These are phyloP conservation scores for Penicillium paradoxum DNA, from an alignment of 495 filamentous ascomycete genomes.

Conservation along the genomic window DNA sequence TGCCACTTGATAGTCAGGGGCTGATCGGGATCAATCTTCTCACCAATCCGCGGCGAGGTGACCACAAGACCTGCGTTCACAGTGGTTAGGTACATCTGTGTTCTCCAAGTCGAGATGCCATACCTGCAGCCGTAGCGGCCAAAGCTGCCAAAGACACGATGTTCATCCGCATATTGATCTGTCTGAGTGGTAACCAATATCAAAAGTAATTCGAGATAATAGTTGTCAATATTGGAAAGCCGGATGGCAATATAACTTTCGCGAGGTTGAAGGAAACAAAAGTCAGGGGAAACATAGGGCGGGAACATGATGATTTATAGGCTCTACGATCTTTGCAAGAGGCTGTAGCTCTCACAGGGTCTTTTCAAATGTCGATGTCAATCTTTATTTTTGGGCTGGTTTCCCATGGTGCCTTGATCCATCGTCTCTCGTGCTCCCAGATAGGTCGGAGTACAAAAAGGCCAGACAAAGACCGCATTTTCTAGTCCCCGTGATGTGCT, in stretches of 20 bases:
- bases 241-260: neutral
- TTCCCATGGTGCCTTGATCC: slow-evolving; percentile 13
- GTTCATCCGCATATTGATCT: slow-evolving; percentile 16
- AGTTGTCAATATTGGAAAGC: neutral
- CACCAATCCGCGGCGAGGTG: slow-evolving; percentile 20
- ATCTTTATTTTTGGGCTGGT: slow-evolving; percentile 16
- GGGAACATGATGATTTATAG: slow-evolving; percentile 12
- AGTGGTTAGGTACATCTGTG: neutral
- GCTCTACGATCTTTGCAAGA: neutral
- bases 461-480: slow-evolving; percentile 6
- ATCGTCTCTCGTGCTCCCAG: slow-evolving; percentile 15
- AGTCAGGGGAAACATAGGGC: neutral
- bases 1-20: slow-evolving; percentile 31
- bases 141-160: slow-evolving; percentile 17
- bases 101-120: neutral
- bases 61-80: slow-evolving; percentile 21
- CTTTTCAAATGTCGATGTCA: neutral
- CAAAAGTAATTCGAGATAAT: neutral
- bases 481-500: neutral
- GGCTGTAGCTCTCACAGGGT: neutral
- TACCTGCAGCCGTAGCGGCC: slow-evolving; percentile 21
- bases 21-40: slow-evolving; percentile 19
- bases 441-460: slow-evolving; percentile 16
- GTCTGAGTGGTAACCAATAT: neutral
- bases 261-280: slow-evolving; percentile 4